A percentile compares a stretch with the other conserved stretches of the same genome.
These are phyloP conservation scores for Conringia planisiliqua DNA, from an alignment of 345 rosid species.

Conservation along the genomic window DNA sequence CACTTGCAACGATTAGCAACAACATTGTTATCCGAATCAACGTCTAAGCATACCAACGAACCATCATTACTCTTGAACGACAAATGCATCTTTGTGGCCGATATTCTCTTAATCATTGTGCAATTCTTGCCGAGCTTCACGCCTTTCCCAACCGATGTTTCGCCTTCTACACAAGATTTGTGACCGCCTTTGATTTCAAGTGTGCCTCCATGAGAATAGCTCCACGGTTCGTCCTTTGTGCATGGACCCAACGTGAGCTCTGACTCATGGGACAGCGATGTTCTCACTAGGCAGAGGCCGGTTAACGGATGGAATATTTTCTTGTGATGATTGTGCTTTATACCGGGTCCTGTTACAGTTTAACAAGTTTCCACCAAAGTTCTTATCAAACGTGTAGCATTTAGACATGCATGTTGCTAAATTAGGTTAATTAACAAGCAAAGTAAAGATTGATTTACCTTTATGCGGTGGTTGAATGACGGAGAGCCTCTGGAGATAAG, in stretches of 20 bases:
- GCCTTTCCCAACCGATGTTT: conserved; percentile 27
- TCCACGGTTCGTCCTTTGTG: conserved; percentile 65
- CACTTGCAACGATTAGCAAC: conserved; percentile 52
- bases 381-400: neutral
- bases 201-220: conserved; percentile 43
- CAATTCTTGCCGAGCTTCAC: conserved; percentile 50
- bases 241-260: conserved; percentile 59
- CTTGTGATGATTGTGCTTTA: conserved; percentile 50
- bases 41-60: conserved; percentile 59
- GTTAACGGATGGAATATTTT: conserved; percentile 75
- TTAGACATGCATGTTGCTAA: neutral
- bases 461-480: conserved; percentile 59
- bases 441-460: conserved; percentile 34
- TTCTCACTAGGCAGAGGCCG: conserved; percentile 65
- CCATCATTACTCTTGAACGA: conserved; percentile 44
- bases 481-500: conserved; percentile 52
- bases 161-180: conserved; percentile 33
- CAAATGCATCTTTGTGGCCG: conserved; percentile 81
- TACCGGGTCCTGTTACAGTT: conserved; percentile 69
- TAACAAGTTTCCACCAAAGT: neutral
- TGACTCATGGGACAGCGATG: conserved; percentile 34
- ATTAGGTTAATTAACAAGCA: neutral
- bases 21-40: conserved; percentile 44
- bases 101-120: conserved; percentile 52
- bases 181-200: conserved; percentile 44